A percentile compares a stretch with the other conserved stretches of the same genome.
Conservation (phyloP, 352 stramenopile genomes). For the Pythium myriotylum region DNA sequence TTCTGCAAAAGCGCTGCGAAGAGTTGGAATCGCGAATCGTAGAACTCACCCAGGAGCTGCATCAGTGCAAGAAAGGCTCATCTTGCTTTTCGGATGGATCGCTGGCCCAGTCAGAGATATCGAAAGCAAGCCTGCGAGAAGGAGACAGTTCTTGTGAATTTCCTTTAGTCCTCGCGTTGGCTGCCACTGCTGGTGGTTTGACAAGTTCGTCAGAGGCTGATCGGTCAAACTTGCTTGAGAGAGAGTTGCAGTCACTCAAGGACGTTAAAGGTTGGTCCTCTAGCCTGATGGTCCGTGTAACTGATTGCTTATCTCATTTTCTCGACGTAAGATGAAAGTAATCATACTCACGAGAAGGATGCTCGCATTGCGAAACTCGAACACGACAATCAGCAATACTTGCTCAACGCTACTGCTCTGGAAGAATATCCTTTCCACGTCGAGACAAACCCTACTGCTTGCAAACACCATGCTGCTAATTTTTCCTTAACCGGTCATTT, state of each 20-base stretch:
- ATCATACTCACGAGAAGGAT: conserved; percentile 22
- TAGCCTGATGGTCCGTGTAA: neutral
- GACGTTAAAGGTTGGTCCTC: conserved; percentile 35
- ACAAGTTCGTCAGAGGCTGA: conserved; percentile 71
- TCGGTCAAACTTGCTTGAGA: conserved; percentile 60
- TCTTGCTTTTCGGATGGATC: conserved; percentile 77
- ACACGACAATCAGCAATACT: conserved; percentile 84
- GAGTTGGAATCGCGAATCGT: conserved; percentile 67
- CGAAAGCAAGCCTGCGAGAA: conserved; percentile 65
- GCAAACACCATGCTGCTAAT: neutral
- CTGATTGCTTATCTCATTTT: neutral
- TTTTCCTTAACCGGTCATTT: conserved; percentile 64
- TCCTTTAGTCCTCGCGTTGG: conserved; percentile 75
- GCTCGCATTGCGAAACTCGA: conserved; percentile 68
- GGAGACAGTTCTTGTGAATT: conserved; percentile 82
- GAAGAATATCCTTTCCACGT: conserved; percentile 82
- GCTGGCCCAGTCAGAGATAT: conserved; percentile 66
- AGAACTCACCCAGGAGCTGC: conserved; percentile 67
- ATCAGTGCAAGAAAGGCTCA: conserved; percentile 69
- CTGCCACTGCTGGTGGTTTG: conserved; percentile 72
- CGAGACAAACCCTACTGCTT: neutral
- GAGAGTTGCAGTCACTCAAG: conserved; percentile 58
- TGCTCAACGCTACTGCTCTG: conserved; percentile 79
- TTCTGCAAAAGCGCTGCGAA: conserved; percentile 67
- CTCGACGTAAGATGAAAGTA: conserved; percentile 1